Percentiles rank a stretch among this genome's conserved stretches.
phyloP scores from a whole-genome alignment of 1,284 basidiomycete species.

The Singerocomus inundabilis region DNA sequence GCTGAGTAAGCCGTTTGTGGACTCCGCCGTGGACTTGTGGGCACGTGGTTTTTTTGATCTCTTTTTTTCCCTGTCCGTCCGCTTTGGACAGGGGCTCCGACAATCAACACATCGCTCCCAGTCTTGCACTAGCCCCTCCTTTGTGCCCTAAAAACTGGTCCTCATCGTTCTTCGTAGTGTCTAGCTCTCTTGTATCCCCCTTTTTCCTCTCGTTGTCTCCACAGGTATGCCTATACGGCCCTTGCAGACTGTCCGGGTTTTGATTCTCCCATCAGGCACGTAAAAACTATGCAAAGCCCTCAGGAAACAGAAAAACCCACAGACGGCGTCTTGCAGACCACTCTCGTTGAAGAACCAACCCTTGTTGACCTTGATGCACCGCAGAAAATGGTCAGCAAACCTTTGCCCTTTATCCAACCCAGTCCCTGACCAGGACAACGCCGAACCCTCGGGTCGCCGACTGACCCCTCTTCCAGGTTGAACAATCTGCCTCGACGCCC shows the following conservation, averaged over 20 bases:
- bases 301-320: constrained; percentile 26
- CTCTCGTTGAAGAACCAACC: constrained; percentile 22
- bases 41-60: constrained; percentile 35
- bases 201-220: constrained; percentile 2
- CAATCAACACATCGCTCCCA: constrained; percentile 35
- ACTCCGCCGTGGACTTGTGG: constrained; percentile 20
- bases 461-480: constrained; percentile 26
- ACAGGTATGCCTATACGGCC: constrained; percentile 16
- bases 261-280: constrained; percentile 33
- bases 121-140: constrained; percentile 14
- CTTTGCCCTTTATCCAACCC: constrained; percentile 35
- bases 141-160: constrained; percentile 18
- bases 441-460: constrained; percentile 31
- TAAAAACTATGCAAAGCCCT: constrained; percentile 34
- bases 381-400: constrained; percentile 32
- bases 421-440: constrained; percentile 27
- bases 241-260: constrained; percentile 2
- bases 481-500: constrained; percentile 21
- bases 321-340: constrained; percentile 6
- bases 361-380: constrained; percentile 28
- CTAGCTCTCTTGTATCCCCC: not conserved
- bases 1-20: constrained; percentile 16
- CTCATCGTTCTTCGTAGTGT: constrained; percentile 5
- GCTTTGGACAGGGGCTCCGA: constrained; percentile 38
- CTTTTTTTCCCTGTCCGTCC: constrained; percentile 37